Percentiles rank a stretch among this genome's conserved stretches.
phyloP scores from a whole-genome alignment of 257 asterid species.

The Cruciata laevipes region DNA sequence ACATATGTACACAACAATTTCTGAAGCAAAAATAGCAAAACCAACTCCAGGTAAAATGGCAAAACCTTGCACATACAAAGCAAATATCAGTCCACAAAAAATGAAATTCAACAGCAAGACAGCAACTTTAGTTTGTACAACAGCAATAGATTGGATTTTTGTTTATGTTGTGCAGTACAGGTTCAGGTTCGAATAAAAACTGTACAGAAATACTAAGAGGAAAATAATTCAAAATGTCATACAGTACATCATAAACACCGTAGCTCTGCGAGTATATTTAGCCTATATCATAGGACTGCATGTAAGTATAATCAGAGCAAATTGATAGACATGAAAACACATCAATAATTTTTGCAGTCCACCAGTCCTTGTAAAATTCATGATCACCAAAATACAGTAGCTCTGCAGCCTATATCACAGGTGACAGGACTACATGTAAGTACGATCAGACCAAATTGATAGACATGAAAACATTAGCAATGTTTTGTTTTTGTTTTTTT shows the following conservation, averaged over 20 bases:
- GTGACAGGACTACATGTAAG: slow-evolving; percentile 32
- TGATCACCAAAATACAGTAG: slow-evolving; percentile 91
- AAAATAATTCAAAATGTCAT: no score
- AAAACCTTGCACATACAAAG: no score
- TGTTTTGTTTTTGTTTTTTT: neutral
- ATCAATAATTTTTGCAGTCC: slow-evolving; percentile 75
- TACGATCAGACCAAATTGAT: slow-evolving; percentile 23
- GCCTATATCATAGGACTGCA: slow-evolving; percentile 55
- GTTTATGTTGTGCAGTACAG: no score
- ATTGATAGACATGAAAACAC: slow-evolving; percentile 7
- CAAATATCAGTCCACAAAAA: no score
- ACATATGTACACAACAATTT: no score
- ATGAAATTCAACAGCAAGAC: no score
- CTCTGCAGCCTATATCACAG: slow-evolving; percentile 86
- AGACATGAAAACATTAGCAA: neutral
- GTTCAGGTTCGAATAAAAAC: no score
- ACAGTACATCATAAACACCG: slow-evolving; percentile 85
- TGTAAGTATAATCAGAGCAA: slow-evolving; percentile 32
- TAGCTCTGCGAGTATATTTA: slow-evolving; percentile 94
- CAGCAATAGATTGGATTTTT: no score
- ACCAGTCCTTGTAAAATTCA: slow-evolving; percentile 99
- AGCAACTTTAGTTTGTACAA: no score
- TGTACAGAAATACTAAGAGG: no score
- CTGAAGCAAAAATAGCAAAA: no score
- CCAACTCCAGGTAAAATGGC: no score